Conservation (phyloP, 1,139 yeast species). For the Candida tropicalis region DNA sequence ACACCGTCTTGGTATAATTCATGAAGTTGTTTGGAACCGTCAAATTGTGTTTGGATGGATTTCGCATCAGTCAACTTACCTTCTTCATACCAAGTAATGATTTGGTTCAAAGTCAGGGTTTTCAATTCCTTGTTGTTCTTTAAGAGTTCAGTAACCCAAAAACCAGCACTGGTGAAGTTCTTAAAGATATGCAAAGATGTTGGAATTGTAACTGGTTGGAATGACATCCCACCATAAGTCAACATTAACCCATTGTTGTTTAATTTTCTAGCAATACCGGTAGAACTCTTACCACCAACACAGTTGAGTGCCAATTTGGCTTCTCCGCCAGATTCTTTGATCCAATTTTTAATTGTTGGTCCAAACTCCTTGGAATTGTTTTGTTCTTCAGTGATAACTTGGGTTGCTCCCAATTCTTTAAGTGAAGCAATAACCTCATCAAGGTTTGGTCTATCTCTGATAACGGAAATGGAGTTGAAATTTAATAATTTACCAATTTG, state of each 20-base stretch:
- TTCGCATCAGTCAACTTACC: constrained; percentile 67
- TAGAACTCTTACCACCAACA: constrained; percentile 86
- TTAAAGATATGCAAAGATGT: constrained; percentile 89
- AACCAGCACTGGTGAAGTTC: constrained; percentile 82
- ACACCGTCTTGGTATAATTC: constrained; percentile 57
- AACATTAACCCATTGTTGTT: constrained; percentile 68
- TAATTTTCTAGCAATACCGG: constrained; percentile 81
- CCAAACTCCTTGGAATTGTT: constrained; percentile 68
- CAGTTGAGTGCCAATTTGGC: constrained; percentile 85
- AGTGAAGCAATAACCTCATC: constrained; percentile 64
- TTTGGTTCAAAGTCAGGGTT: constrained; percentile 56
- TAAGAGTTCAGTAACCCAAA: constrained; percentile 87
- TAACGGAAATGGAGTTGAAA: constrained; percentile 79
- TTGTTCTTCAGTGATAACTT: constrained; percentile 88
- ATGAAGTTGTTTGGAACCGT: constrained; percentile 52
- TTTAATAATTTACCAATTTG: constrained; percentile 84
- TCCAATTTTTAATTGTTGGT: constrained; percentile 62
- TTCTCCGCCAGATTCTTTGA: constrained; percentile 54
- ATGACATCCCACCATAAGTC: constrained; percentile 98
- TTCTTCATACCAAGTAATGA: constrained; percentile 66
- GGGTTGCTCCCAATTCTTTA: constrained; percentile 72
- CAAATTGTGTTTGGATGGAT: constrained; percentile 48
- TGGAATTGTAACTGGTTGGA: constrained; percentile 88
- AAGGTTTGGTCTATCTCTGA: constrained; percentile 80
- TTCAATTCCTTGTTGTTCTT: constrained; percentile 67